Evolutionary conservation across 495 filamentous ascomycete genomes (phyloP).

Genomic region (Penicillium coffeae): DNA sequence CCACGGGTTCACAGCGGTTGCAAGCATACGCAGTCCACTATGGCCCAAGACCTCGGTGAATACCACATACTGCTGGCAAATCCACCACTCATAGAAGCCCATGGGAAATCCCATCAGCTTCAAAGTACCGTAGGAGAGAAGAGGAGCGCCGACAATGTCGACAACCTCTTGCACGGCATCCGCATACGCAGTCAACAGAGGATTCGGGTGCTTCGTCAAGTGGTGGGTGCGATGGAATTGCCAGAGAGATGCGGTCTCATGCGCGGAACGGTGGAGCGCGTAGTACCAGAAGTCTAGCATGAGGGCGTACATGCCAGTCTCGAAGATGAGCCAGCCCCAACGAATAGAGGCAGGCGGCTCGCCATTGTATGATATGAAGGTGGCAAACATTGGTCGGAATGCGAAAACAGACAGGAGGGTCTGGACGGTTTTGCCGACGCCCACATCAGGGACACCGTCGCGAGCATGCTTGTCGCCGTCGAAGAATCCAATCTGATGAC

Average conservation of each 20-base stretch:
- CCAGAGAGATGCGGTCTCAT: slow-evolving; percentile 29
- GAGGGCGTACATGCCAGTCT: slow-evolving; percentile 30
- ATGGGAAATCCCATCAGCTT: slow-evolving; percentile 29
- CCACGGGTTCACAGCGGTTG: slow-evolving; percentile 20
- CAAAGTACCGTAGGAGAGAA: slow-evolving; percentile 28
- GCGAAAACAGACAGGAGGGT: slow-evolving; percentile 12
- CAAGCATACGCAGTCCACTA: slow-evolving; percentile 31
- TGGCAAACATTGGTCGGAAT: slow-evolving; percentile 12
- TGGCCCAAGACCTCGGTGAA: slow-evolving; percentile 34
- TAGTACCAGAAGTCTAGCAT: slow-evolving; percentile 40
- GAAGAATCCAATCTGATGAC: slow-evolving; percentile 18
- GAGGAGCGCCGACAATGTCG: slow-evolving; percentile 29
- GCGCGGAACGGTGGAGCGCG: slow-evolving; percentile 29
- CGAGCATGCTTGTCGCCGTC: slow-evolving; percentile 23
- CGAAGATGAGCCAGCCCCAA: slow-evolving; percentile 27
- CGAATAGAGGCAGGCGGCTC: slow-evolving; percentile 41
- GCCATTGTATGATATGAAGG: slow-evolving; percentile 15
- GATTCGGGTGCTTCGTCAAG: slow-evolving; percentile 36
- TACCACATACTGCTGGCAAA: slow-evolving; percentile 32
- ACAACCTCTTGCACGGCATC: slow-evolving; percentile 36
- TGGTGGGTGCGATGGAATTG: slow-evolving; percentile 38
- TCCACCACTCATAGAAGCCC: slow-evolving; percentile 38
- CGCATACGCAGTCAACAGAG: slow-evolving; percentile 31
- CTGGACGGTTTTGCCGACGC: slow-evolving; percentile 15
- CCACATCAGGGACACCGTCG: slow-evolving; percentile 21